Evolutionary conservation across 2,329 filamentous ascomycete genomes (phyloP).

Genomic region (Biscogniauxia sp.): DNA sequence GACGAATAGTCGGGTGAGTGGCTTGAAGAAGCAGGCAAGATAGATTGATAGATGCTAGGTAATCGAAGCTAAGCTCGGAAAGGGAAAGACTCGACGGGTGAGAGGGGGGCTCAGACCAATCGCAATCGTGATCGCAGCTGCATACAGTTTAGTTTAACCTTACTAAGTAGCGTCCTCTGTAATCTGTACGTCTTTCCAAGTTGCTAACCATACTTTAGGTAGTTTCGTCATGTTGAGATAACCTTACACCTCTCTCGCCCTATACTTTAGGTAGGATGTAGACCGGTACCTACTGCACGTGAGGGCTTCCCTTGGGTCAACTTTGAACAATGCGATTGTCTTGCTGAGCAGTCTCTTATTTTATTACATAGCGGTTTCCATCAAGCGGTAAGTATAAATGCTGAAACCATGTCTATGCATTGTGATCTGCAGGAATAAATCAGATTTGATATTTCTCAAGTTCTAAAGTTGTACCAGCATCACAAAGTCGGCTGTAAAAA

Average conservation of each 20-base stretch:
- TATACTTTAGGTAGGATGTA: too few species aligned
- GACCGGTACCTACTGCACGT: background rate
- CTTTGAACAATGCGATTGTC: background rate
- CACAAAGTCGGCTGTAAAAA: background rate
- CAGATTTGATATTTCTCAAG: too few species aligned
- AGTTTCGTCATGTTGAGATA: background rate
- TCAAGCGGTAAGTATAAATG: background rate
- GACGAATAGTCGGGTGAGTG: too few species aligned
- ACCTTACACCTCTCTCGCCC: background rate
- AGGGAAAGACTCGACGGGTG: background rate
- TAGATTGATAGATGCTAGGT: too few species aligned
- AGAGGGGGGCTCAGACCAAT: background rate
- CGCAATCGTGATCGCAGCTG: background rate
- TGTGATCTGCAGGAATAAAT: background rate
- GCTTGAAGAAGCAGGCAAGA: too few species aligned
- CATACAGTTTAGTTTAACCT: background rate
- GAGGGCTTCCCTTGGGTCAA: background rate
- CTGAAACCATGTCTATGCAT: background rate
- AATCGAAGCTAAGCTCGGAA: background rate
- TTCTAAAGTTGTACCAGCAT: too few species aligned
- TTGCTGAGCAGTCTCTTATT: too few species aligned
- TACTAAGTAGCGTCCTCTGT: too few species aligned
- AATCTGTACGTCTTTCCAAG: too few species aligned
- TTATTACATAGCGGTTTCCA: background rate
- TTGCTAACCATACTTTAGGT: too few species aligned